Evolutionary conservation across 176 grass and related monocot species (phyloP), one percentile per base, ranked within the genome.

Genomic region (Eleusine coracana): DNA sequence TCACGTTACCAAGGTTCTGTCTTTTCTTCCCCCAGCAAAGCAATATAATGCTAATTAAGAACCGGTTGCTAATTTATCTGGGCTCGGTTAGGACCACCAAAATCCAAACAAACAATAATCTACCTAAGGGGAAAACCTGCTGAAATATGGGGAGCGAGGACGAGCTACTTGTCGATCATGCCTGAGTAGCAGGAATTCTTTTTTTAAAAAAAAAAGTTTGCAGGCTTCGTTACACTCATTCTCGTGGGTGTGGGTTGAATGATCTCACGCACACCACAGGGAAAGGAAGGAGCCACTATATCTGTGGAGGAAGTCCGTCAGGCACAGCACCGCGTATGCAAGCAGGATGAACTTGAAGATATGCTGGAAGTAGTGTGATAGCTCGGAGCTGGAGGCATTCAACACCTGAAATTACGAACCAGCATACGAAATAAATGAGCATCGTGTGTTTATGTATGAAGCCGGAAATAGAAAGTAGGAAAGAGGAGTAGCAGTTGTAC

Each of bases 291-390:
- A 55, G 27, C 83, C 65, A 9, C 56, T 85, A 14, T 70, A 91
- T 86, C 82, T 86, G 62, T 83, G 86, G 40, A 94, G 83, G 66
- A 94, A 54, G 21, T 91, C 70, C 20, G 55, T 62, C 58, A 94
- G 86, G 76, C 70, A 94, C 56, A 94, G 75, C 78, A 81, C 37
- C 18, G 92, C 92, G 72, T 94, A 94, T 0, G 79, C 82, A 6
- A 94, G 75, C 38, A 94, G 39, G 75, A 88, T 44, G 70, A 94
- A 81, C 86, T 94, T 94, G 92, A 89, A 78, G 62, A 90, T 60
- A 80, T 80, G 74, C 84, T 89, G 85, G 27, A 94, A 86, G 87
- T 91, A 86, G 66, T 78, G 82, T 13, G 92, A 71, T 16, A 91
- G 71, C 42, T 86, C 92, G 21, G 60, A 40, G 62, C 56, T 81